phyloP scores from a whole-genome alignment of 2,329 filamentous ascomycete species.

The Talaromyces sp. region DNA sequence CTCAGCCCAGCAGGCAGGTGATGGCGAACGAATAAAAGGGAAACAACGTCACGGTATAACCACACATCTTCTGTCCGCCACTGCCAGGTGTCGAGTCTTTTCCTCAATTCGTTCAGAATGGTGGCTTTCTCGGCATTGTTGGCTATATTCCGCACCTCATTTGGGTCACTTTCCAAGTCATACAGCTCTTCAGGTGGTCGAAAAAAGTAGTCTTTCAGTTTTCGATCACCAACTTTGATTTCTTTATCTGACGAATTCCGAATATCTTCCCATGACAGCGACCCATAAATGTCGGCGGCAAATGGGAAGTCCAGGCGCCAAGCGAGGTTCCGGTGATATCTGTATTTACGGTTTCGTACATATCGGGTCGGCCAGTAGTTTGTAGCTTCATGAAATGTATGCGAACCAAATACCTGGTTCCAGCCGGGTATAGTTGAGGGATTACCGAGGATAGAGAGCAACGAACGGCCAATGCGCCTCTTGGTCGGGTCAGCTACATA shows the following conservation, averaged over 20 bases:
- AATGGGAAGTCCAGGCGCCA: slow-evolving; percentile 48
- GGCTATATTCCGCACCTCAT: slow-evolving; percentile 42
- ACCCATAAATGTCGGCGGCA: slow-evolving; percentile 41
- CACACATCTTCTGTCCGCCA: slow-evolving; percentile 28
- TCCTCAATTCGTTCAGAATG: slow-evolving; percentile 28
- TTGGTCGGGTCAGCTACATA: slow-evolving; percentile 20
- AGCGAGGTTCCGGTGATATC: slow-evolving; percentile 48
- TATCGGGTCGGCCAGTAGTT: slow-evolving; percentile 49
- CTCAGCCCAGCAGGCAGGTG: slow-evolving; percentile 9
- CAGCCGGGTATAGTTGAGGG: neutral
- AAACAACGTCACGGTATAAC: slow-evolving; percentile 23
- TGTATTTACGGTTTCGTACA: slow-evolving; percentile 37
- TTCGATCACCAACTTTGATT: slow-evolving; percentile 35
- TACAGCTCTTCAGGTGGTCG: slow-evolving; percentile 43
- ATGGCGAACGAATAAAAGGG: neutral
- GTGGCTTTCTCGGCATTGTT: slow-evolving; percentile 23
- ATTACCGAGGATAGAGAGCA: neutral
- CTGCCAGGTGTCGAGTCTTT: slow-evolving; percentile 29
- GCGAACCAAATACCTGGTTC: slow-evolving; percentile 43
- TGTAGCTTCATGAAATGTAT: slow-evolving; percentile 47
- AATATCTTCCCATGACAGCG: slow-evolving; percentile 40
- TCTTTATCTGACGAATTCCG: slow-evolving; percentile 22
- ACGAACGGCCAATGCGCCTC: slow-evolving; percentile 19
- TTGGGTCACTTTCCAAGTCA: slow-evolving; percentile 41
- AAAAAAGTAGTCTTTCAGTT: slow-evolving; percentile 39